Evolutionary conservation across 805 yeast genomes (phyloP), one percentile per base, ranked within the genome.

Genomic region (Alloascoidea africana): DNA sequence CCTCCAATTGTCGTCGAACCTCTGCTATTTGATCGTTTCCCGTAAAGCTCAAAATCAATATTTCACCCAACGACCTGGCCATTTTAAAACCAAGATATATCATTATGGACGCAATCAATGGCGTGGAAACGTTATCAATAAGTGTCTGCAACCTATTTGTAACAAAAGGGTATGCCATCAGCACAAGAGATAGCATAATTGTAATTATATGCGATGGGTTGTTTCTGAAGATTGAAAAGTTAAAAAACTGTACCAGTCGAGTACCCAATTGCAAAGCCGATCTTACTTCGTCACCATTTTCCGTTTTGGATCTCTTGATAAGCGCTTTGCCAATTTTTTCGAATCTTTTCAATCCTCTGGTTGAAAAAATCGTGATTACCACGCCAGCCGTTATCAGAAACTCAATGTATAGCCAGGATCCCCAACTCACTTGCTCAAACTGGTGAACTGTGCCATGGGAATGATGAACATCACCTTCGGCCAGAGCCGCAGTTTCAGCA

Each of bases 41-140:
- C 14, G 56, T 54, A 45, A 58, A 61, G 8, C 62, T 55, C 63
- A 62, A 54, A 36, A 62, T 56, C 37, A 62, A 56, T 63, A 62
- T 63, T 30, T 65, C 59, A 2, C 64, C 64, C 18, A 60, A 50
- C 15, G 58, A 49, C 37, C 62, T 54, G 3, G 65, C 53, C 5
- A 61, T 46, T 39, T 47, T 44, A 59, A 62, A 62, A 4, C 67
- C 67, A 15, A 54, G 45, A 39, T 49, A 53, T 40, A 59, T 51
- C 67, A 62, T 62, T n/a, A 58, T 45, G 4, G 40, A 40, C 14
- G 65, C 62, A 34, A 62, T 58, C 11, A 45, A 34, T 16, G 65
- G 59, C 8, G 63, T 60, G 27, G 61, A 39, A 15, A 53, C 19
- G 4, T 47, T 41, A 44, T 62, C 67, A 4, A 58, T 42, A 27